Evolutionary conservation across 495 filamentous ascomycete genomes (phyloP).

Genomic region (Neurospora sp.): DNA sequence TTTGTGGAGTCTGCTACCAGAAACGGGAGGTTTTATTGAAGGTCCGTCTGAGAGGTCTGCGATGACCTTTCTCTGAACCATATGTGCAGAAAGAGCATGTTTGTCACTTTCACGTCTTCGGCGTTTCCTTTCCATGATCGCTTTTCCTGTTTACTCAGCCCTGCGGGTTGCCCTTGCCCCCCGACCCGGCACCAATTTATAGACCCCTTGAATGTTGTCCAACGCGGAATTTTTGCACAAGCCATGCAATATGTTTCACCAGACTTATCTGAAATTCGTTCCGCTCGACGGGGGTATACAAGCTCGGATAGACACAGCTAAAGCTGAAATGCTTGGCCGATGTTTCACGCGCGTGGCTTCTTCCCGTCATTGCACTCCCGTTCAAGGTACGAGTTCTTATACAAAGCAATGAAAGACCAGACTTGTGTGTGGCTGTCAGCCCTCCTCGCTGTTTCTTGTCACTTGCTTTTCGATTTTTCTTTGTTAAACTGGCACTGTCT

Average conservation of each 20-base stretch:
- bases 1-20: neutral
- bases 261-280: neutral
- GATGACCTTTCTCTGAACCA: neutral
- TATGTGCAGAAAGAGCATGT: neutral
- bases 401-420: neutral
- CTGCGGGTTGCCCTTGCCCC: neutral
- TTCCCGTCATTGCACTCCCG: neutral
- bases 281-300: neutral
- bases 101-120: neutral
- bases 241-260: neutral
- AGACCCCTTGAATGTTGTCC: neutral
- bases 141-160: neutral
- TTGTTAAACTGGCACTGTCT: neutral
- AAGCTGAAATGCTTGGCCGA: neutral
- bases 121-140: neutral
- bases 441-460: neutral
- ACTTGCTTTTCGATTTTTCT: neutral
- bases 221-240: neutral
- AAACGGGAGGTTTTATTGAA: neutral
- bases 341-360: neutral
- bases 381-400: neutral
- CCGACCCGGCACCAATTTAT: neutral
- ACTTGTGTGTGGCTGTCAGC: neutral
- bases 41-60: neutral
- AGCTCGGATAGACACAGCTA: neutral